Base-by-base conservation (phyloP, 2,329 filamentous ascomycete species). In the Periglandula ipomoeae region DNA sequence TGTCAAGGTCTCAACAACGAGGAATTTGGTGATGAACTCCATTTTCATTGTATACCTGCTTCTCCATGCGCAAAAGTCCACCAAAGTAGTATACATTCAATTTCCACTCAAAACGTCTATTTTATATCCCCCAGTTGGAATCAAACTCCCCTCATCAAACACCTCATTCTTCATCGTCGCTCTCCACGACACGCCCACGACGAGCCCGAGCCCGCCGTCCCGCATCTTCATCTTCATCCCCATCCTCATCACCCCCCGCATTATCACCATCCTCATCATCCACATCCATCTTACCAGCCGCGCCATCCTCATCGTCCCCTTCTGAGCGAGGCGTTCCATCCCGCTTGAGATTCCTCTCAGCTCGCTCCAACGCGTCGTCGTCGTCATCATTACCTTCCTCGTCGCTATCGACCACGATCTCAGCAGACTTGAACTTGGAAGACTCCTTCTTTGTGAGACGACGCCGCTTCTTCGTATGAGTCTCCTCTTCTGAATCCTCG, bases 341-440 rank as follows among this genome's bases (percentile, higher is more conserved):
- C 43, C 61, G 61, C 27, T 68, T 67, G 3, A 73, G 58, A 4
- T 64, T 65, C 45, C 65, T 62, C 55, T 75, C 72, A 0, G 70
- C 71, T 26, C 66, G 66, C n/a, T 75, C 72, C 4, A 74, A 65
- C 5, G 63, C 65, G 38, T 73, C 66, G 1, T 69, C 64, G 13
- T 67, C 66, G 7, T 69, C 62, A 9, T 65, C 71, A 3, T 68
- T 61, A 6, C 64, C 71, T 3, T 74, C 74, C 11, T 78, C 78
- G 15, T 78, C 79, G 54, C 84, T 88, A 53, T 91, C 86, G 40
- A 88, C 84, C 24, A 95, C 82, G 53, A 89, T 80, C 66, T 95
- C 89, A 2, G 79, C 82, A 45, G 85, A 90, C 76, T 95, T 95
- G 74, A 80, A 95, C 67, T 95, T 94, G 64, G 62, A 55, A 24